Base-by-base conservation (phyloP, 2,329 filamentous ascomycete species). In the Arthrinium phaeospermum region DNA sequence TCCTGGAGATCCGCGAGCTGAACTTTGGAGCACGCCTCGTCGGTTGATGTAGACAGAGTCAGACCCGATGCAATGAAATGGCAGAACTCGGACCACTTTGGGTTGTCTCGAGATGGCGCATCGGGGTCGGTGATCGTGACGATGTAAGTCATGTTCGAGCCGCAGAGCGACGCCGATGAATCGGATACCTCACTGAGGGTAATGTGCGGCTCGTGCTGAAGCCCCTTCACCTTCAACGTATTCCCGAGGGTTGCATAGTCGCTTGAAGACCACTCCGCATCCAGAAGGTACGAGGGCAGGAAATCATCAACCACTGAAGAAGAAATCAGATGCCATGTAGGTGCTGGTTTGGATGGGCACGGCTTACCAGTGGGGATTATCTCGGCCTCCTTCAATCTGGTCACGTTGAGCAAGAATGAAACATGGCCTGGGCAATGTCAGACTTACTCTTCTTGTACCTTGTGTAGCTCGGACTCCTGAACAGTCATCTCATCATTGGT, bases 301-400 rank as follows among this genome's bases (percentile, higher is more conserved):
- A 92, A 92, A 73, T 89, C 85, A 74, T 91, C 86, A 72, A 92
- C 85, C 27, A 92, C 89, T 89, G 73, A 6, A 22, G n/a, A 6
- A 57, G 16, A 10, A 10, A 24, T 64, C 13, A 64, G 57, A 64
- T 41, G 12, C 8, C 22, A 14, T 41, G 13, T 19, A 24, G 57
- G 57, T 64, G 12, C 2, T n/a, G 30, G 10, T 13, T 4, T 41
- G 3, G 22, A n/a, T 19, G 22, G 22, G 34, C n/a, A 8, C 22
- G 24, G 6, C 67, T 49, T 69, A 49, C 67, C 67, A 10, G 67
- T 69, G 67, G 67, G 67, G 34, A 69, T 47, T 22, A 69, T 69
- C 27, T 69, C 67, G 27, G 67, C 67, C 19, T 69, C 67, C 47
- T 49, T 69, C 67, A 69, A 45, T 4, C 67, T 69, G 16, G 14